Base-by-base conservation (phyloP, 2,329 filamentous ascomycete species). In the Leptographium procerum region DNA sequence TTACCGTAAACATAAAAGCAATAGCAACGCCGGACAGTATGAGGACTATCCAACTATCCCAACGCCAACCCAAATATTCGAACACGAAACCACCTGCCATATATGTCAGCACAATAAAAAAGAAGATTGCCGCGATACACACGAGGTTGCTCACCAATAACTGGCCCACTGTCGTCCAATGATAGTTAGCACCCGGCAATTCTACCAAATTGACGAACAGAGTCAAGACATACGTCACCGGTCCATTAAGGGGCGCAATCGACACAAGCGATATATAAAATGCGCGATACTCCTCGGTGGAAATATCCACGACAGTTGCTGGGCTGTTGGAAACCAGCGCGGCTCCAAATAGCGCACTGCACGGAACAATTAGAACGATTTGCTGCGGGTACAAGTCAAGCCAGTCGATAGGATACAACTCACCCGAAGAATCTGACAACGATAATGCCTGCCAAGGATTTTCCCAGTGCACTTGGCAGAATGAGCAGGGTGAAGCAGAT, bases 291-390 rank as follows among this genome's bases (percentile, higher is more conserved):
- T 95, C 84, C 52, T 92, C 88, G 16, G 80, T 79, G n/a, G 89
- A 84, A 55, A 96, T 86, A 69, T 96, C 91, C 31, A 88, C 85
- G 13, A 96, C 81, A 9, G 86, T 89, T 2, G 91, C 91, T 0
- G 91, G 89, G 1, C 87, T 83, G 67, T 95, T 95, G 14, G 85
- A 83, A 29, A 96, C 85, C 82, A 95, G 87, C 48, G 87, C 89
- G 7, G 88, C 82, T 4, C 67, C 67, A n/a, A 70, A 69, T 0
- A 69, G 8, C 6, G 67, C 67, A 1, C 63, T 68, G 40, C 19
- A 71, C 51, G 36, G 26, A 14, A 14, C 13, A 24, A 36, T 57
- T n/a, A 52, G 50, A 29, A 5, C 40, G n/a, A 14, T 7, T 28
- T 1, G n/a, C 10, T n/a, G 19, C 40, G n/a, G 22, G 19, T 55